A percentile compares a stretch with the other conserved stretches of the same genome.
phyloP scores from a whole-genome alignment of 208 protist species.

The Trypanosoma vivax region DNA sequence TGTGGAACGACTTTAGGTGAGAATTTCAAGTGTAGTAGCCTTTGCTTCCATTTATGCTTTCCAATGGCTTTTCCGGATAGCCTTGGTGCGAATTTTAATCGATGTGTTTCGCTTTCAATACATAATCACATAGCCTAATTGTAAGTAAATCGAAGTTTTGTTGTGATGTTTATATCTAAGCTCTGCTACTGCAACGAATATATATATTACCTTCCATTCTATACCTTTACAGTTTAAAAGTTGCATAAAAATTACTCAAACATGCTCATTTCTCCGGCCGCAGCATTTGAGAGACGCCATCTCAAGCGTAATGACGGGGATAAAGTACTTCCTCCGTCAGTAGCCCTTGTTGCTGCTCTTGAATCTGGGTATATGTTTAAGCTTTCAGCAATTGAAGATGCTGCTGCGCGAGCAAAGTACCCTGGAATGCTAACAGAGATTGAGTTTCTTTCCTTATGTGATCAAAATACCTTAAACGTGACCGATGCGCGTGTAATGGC shows the following conservation, averaged over 20 bases:
- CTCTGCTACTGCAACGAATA: no score
- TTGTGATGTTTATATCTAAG: no score
- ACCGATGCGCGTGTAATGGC: constrained; percentile 58
- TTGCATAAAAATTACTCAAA: constrained; percentile 14
- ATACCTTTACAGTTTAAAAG: background rate
- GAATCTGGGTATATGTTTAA: constrained; percentile 71
- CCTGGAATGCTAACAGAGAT: constrained; percentile 65
- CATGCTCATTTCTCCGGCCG: constrained; percentile 53
- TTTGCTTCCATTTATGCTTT: background rate
- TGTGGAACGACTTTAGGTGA: constrained; percentile 39
- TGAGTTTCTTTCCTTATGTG: constrained; percentile 67
- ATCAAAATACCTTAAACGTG: constrained; percentile 37
- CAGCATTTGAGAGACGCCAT: constrained; percentile 65
- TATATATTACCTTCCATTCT: constrained; percentile 1
- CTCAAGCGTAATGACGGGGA: constrained; percentile 63
- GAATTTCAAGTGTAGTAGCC: background rate
- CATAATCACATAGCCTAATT: no score
- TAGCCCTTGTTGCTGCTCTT: constrained; percentile 67
- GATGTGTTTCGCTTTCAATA: no score
- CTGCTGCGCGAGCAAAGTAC: constrained; percentile 30
- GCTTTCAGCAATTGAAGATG: constrained; percentile 54
- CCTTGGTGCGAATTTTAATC: no score
- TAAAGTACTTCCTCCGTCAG: constrained; percentile 41
- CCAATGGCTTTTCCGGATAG: no score
- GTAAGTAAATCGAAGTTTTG: no score